Percentiles rank a stretch among this genome's conserved stretches.
Conservation (phyloP, 495 filamentous ascomycete genomes). For the Penicillium lagena region DNA sequence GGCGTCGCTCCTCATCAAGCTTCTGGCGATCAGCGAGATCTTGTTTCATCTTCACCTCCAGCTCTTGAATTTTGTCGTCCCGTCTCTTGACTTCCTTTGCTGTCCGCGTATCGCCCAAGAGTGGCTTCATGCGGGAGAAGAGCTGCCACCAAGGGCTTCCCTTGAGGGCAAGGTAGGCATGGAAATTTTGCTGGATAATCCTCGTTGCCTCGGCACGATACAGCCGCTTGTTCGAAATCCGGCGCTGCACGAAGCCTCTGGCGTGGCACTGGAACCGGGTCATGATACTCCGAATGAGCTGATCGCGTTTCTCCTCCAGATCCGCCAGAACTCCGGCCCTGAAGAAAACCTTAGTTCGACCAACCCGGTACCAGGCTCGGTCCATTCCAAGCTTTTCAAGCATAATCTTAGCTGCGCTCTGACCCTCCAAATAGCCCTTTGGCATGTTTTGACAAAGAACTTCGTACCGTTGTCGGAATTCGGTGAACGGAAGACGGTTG, state of each 20-base stretch:
- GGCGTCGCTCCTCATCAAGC: conserved; percentile 86
- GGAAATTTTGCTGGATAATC: conserved; percentile 91
- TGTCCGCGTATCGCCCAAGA: conserved; percentile 84
- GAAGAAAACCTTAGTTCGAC: conserved; percentile 97
- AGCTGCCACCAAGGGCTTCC: conserved; percentile 95
- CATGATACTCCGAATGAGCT: conserved; percentile 88
- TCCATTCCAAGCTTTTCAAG: conserved; percentile 85
- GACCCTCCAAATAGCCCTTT: conserved; percentile 85
- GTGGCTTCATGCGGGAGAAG: conserved; percentile 90
- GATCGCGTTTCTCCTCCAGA: conserved; percentile 89
- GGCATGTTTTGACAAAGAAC: conserved; percentile 90
- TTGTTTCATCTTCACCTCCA: conserved; percentile 75
- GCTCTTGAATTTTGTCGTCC: conserved; percentile 83
- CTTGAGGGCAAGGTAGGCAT: conserved; percentile 79
- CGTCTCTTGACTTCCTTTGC: conserved; percentile 88
- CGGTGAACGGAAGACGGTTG: conserved; percentile 83
- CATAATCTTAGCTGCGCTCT: conserved; percentile 77
- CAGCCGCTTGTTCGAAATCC: conserved; percentile 82
- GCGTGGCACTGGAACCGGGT: conserved; percentile 89
- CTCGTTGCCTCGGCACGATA: conserved; percentile 92
- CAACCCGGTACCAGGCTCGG: conserved; percentile 80
- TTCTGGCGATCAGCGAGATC: conserved; percentile 69
- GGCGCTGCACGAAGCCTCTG: conserved; percentile 79
- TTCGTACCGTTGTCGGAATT: conserved; percentile 95
- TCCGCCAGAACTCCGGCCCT: conserved; percentile 93